Conservation (phyloP, 768 basidiomycete species). For the Guyanaporus albipodus region DNA sequence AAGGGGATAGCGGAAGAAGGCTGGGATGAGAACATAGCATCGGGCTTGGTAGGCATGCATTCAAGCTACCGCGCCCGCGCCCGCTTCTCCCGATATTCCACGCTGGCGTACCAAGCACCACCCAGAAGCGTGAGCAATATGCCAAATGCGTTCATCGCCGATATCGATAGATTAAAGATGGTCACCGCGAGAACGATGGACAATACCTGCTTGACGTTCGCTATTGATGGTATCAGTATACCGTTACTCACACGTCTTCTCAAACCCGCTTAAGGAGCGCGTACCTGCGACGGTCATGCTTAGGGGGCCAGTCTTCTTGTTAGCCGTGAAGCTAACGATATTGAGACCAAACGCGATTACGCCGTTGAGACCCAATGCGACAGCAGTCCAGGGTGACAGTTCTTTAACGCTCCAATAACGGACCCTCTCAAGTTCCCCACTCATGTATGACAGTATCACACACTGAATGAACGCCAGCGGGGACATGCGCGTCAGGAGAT, state of each 20-base stretch:
- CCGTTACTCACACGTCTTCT: background rate
- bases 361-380: conserved; percentile 72
- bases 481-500: conserved; percentile 84
- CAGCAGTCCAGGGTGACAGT: conserved; percentile 36
- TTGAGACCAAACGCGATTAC: conserved; percentile 89
- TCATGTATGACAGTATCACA: conserved; percentile 65
- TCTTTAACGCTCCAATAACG: conserved; percentile 43
- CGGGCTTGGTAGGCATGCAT: background rate
- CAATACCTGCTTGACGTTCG: conserved; percentile 90
- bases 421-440: conserved; percentile 76
- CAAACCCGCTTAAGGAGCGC: conserved; percentile 24
- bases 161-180: conserved; percentile 82
- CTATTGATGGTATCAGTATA: conserved; percentile 35
- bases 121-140: conserved; percentile 82
- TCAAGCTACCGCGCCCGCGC: conserved; percentile 16
- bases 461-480: conserved; percentile 92
- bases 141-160: conserved; percentile 73
- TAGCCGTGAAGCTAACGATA: conserved; percentile 94
- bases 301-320: conserved; percentile 83
- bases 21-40: too few species aligned
- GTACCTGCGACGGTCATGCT: conserved; percentile 88
- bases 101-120: conserved; percentile 74
- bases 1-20: background rate
- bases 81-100: conserved; percentile 56
- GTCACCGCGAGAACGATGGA: conserved; percentile 81